phyloP scores from a whole-genome alignment of 305 asterid species.

The Fraxinus paxiana region DNA sequence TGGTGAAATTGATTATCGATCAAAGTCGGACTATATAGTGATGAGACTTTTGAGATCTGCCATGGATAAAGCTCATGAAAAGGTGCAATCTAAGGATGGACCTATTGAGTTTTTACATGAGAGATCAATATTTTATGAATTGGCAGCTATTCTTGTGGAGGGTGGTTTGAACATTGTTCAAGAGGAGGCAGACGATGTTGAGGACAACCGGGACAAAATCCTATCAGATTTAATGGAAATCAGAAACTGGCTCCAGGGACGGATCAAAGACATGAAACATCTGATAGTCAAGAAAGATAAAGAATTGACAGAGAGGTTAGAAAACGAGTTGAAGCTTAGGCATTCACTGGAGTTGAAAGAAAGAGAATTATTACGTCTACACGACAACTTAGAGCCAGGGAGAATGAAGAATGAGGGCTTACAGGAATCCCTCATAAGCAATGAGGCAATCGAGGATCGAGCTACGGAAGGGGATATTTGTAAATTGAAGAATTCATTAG shows the following conservation, averaged over 20 bases:
- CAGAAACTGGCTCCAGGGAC: constrained; percentile 53
- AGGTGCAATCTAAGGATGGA: constrained; percentile 59
- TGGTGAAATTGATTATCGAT: constrained; percentile 52
- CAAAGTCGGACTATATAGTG: constrained; percentile 53
- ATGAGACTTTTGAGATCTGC: constrained; percentile 71
- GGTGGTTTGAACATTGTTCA: constrained; percentile 53
- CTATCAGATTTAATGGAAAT: constrained; percentile 57
- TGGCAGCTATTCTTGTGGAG: constrained; percentile 67
- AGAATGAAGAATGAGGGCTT: constrained; percentile 22
- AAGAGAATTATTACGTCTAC: constrained; percentile 33
- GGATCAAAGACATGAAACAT: constrained; percentile 51
- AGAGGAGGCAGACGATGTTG: constrained; percentile 51
- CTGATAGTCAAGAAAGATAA: constrained; percentile 54
- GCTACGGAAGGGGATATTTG: constrained; percentile 31
- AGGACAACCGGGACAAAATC: constrained; percentile 47
- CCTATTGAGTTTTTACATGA: constrained; percentile 66
- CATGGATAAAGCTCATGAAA: constrained; percentile 73
- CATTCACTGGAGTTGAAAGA: constrained; percentile 51
- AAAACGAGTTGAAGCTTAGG: constrained; percentile 48
- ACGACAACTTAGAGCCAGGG: constrained; percentile 37
- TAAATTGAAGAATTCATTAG: constrained; percentile 43
- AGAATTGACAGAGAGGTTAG: constrained; percentile 50
- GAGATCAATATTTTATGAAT: constrained; percentile 60
- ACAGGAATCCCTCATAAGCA: constrained; percentile 15
- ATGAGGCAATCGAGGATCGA: constrained; percentile 12